These are phyloP conservation scores for Sclerospora graminicola DNA, from an alignment of 352 stramenopile genomes.

Conservation along the genomic window DNA sequence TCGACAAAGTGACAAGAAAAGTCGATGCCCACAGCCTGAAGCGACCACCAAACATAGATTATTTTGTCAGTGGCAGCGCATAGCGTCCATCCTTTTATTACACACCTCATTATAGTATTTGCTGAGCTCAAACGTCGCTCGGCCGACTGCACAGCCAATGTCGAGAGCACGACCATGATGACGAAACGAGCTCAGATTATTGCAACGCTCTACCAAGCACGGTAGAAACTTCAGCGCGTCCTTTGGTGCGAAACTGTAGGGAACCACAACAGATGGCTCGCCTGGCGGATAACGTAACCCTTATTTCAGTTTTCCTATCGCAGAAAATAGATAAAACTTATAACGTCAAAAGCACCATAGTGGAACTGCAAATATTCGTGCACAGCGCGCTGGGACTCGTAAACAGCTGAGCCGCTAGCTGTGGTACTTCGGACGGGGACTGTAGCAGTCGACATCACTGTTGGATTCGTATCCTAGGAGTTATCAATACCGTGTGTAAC, in stretches of 20 bases:
- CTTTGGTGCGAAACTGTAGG: constrained; percentile 56
- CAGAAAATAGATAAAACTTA: neutral
- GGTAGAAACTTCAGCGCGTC: constrained; percentile 85
- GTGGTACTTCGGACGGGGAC: constrained; percentile 65
- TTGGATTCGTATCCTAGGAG: too few species aligned
- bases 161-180: constrained; percentile 84
- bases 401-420: constrained; percentile 78
- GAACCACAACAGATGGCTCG: constrained; percentile 51
- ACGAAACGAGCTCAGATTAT: constrained; percentile 33
- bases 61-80: neutral
- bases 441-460: neutral
- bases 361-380: constrained; percentile 89
- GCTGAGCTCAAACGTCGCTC: constrained; percentile 89
- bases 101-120: constrained; percentile 85
- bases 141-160: constrained; percentile 91
- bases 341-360: constrained; percentile 39
- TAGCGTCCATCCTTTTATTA: neutral
- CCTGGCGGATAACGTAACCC: constrained; percentile 16
- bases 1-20: constrained; percentile 89
- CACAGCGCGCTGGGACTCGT: constrained; percentile 80
- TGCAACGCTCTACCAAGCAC: constrained; percentile 65
- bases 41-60: neutral
- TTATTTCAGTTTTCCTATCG: too few species aligned
- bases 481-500: too few species aligned
- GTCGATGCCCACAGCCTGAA: constrained; percentile 87